Conservation (phyloP, 352 stramenopile genomes). For the Pythium scleroteichum region DNA sequence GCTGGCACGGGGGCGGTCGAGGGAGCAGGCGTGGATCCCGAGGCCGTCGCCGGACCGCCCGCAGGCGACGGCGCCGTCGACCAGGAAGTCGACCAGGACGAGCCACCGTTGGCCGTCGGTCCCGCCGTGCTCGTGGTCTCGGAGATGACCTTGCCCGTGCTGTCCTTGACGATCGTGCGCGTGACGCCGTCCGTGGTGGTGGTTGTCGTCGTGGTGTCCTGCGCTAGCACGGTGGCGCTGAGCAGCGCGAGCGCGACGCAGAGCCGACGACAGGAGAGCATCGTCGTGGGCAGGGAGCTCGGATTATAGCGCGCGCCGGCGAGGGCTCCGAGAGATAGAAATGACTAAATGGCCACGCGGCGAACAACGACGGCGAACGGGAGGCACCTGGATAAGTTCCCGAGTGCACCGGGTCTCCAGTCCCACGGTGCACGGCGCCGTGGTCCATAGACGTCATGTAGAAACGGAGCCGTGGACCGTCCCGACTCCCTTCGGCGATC, state of each 20-base stretch:
- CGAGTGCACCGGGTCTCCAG: too few species aligned
- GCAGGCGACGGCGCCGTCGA: conserved; percentile 7
- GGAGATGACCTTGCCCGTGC: background rate
- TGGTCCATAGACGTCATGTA: conserved; percentile 1
- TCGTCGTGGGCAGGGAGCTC: conserved; percentile 1
- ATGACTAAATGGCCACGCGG: background rate
- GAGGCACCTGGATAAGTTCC: too few species aligned
- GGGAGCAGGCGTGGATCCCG: background rate
- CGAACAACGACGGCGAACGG: too few species aligned
- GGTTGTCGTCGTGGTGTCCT: conserved; percentile 11
- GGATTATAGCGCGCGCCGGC: conserved; percentile 5
- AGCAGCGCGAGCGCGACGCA: conserved; percentile 1
- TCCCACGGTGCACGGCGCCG: too few species aligned
- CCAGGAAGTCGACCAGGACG: conserved; percentile 6
- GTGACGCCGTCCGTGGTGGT: conserved; percentile 4
- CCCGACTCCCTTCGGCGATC: background rate
- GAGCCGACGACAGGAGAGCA: background rate
- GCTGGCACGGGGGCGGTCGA: background rate
- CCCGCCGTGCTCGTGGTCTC: background rate
- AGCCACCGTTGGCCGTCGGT: background rate
- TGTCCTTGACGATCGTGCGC: conserved; percentile 4
- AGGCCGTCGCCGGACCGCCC: background rate
- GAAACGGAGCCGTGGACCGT: background rate
- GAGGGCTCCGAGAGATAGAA: conserved; percentile 16
- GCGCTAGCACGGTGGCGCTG: background rate